phyloP scores from a whole-genome alignment of 192 early-diverging fungal genomes.

The Rhizophlyctis rosea region DNA sequence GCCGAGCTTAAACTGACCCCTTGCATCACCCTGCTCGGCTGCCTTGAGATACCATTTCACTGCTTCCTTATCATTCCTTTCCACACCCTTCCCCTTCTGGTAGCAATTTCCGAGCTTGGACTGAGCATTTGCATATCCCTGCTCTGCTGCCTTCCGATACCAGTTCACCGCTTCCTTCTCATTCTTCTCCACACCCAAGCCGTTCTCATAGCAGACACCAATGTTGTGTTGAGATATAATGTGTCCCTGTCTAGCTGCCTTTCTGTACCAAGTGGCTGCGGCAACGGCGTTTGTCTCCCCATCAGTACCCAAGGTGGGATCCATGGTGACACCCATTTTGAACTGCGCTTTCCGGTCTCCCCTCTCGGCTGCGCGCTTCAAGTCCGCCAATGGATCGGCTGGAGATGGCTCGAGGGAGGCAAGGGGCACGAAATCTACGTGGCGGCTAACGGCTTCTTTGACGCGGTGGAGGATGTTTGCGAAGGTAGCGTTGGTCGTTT shows the following conservation, averaged over 20 bases:
- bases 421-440: too few species aligned
- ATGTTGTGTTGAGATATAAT: constrained; percentile 34
- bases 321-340: too few species aligned
- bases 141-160: constrained; percentile 34
- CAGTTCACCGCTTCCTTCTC: constrained; percentile 32
- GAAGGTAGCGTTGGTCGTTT: too few species aligned
- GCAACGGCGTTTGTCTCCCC: too few species aligned
- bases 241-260: constrained; percentile 40
- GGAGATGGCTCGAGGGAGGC: too few species aligned
- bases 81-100: constrained; percentile 46
- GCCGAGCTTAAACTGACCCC: constrained; percentile 50
- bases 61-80: constrained; percentile 44
- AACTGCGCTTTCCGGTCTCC: too few species aligned
- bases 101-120: constrained; percentile 44
- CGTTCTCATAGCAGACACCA: constrained; percentile 38
- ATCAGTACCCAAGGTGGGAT: too few species aligned
- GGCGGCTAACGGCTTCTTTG: too few species aligned
- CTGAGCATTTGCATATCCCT: constrained; percentile 35
- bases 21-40: constrained; percentile 40
- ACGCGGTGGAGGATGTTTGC: too few species aligned
- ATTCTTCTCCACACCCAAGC: constrained; percentile 28
- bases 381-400: too few species aligned
- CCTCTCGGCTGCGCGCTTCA: too few species aligned
- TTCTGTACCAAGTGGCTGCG: constrained; percentile 34
- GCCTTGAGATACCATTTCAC: constrained; percentile 41